These are phyloP conservation scores for Corylus americana DNA, from an alignment of 306 rosid genomes.

Conservation along the genomic window DNA sequence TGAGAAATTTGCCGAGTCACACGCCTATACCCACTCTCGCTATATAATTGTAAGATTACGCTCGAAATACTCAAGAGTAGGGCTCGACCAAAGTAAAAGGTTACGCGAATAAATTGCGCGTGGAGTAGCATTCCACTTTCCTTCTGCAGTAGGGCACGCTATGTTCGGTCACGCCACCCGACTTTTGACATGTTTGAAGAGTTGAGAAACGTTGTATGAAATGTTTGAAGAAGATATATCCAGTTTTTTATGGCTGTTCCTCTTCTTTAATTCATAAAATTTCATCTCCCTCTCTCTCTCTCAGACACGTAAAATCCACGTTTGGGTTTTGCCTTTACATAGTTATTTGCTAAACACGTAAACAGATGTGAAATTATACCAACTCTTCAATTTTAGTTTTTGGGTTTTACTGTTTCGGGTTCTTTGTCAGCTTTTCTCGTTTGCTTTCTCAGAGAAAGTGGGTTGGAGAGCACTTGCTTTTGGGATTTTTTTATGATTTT, in stretches of 20 bases:
- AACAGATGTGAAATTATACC: neutral
- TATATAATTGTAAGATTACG: neutral
- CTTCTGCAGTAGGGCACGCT: neutral
- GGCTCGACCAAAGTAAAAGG: neutral
- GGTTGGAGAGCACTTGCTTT: constrained; percentile 21
- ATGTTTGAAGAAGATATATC: neutral
- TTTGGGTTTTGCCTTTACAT: neutral
- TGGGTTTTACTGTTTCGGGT: neutral
- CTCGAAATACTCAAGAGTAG: neutral
- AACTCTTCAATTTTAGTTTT: neutral
- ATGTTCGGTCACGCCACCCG: constrained; percentile 13
- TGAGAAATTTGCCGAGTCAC: too few relatives aligned
- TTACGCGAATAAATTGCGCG: neutral
- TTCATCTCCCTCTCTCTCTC: neutral
- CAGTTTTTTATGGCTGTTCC: neutral
- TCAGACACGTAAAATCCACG: neutral
- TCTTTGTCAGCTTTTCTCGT: neutral
- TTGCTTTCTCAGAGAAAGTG: neutral
- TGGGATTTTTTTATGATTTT: neutral
- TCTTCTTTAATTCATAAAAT: neutral
- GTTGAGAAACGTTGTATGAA: neutral
- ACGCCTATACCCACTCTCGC: neutral
- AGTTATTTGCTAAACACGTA: neutral
- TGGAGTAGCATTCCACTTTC: neutral
- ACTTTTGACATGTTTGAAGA: neutral